Evolutionary conservation across 2,329 filamentous ascomycete species (phyloP).

Genomic region (Epicoccum sorghinum): DNA sequence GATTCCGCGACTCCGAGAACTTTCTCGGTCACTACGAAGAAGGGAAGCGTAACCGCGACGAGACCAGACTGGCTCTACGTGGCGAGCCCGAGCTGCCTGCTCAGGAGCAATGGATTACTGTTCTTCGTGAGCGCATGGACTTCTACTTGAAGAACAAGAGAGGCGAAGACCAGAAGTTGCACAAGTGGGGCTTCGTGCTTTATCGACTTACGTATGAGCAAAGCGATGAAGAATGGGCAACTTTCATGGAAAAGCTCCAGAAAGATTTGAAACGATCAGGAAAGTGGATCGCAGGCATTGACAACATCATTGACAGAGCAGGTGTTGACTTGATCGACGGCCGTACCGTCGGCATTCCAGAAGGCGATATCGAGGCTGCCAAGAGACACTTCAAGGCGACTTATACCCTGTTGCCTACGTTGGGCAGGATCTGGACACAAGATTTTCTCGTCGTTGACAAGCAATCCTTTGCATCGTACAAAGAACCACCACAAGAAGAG

Average conservation of each 20-base stretch:
- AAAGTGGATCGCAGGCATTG: conserved; percentile 22
- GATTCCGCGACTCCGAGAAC: conserved; percentile 17
- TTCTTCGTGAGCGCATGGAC: conserved; percentile 21
- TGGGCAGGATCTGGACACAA: not conserved
- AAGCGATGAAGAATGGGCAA: conserved; percentile 23
- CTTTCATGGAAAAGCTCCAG: conserved; percentile 19
- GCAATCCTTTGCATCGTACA: not conserved
- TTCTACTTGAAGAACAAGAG: conserved; percentile 17
- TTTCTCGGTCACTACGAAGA: conserved; percentile 23
- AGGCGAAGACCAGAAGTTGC: conserved; percentile 2
- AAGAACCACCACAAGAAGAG: not conserved
- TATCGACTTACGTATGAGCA: conserved; percentile 29
- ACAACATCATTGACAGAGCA: not conserved
- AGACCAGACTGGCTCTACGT: conserved; percentile 16
- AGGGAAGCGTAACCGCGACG: conserved; percentile 17
- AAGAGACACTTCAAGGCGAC: conserved; percentile 6
- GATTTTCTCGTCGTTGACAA: conserved; percentile 4
- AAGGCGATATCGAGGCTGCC: conserved; percentile 26
- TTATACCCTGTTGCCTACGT: not conserved
- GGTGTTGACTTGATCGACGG: conserved; percentile 11
- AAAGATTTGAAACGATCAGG: conserved; percentile 18
- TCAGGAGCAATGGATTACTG: conserved; percentile 27
- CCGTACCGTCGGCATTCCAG: conserved; percentile 20
- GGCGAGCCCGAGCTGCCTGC: conserved; percentile 9
- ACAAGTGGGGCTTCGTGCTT: conserved; percentile 25